Base-by-base conservation (phyloP, 352 stramenopile genomes). In the Phytophthora ohioensis region DNA sequence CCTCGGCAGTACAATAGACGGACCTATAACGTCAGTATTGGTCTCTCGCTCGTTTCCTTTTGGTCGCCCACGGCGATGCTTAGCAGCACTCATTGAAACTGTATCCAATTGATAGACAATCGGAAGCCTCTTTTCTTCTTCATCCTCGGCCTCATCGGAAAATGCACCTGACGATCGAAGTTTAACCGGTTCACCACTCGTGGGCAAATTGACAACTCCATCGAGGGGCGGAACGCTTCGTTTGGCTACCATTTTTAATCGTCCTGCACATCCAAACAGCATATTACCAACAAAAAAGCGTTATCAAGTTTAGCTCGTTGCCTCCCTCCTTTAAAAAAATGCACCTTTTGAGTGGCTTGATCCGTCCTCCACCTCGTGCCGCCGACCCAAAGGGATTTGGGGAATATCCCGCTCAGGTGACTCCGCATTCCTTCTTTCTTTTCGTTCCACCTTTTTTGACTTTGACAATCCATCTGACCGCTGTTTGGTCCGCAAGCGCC, bases 171-270 rank as follows among this genome's bases (percentile, higher is more conserved):
- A 11, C 5, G 21, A 32, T 27, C 48, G 17, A 35, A 31, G 48
- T 64, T 46, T 30, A 60, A 65, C 17, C 34, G 46, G 54, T 62
- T 71, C 21, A 49, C 48, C 30, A 10, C 1, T 57, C 11, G 43
- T 13, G 9, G 6, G 54, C 46, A 51, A 39, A 31, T 49, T 42
- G 21, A 78, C 17, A 47, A 48, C 30, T 51, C 46, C 56, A 27
- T 21, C 32, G 32, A 21, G 5, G 34, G 43, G 41, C 31, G 53
- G 36, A 31, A 58, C 15, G 6, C 45, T 64, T 27, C 53, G 60
- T 15, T 47, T 69, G 27, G 59, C 53, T 38, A 43, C 53, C 45
- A 69, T 60, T 36, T 64, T 68, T 30, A 32, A 34, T 34, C 38
- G 34, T 49, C 59, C 66, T 73, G 38, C 34, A 56, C 5, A 62